Conservation (phyloP, 495 filamentous ascomycete genomes). For the Astrocystis sublimbata region DNA sequence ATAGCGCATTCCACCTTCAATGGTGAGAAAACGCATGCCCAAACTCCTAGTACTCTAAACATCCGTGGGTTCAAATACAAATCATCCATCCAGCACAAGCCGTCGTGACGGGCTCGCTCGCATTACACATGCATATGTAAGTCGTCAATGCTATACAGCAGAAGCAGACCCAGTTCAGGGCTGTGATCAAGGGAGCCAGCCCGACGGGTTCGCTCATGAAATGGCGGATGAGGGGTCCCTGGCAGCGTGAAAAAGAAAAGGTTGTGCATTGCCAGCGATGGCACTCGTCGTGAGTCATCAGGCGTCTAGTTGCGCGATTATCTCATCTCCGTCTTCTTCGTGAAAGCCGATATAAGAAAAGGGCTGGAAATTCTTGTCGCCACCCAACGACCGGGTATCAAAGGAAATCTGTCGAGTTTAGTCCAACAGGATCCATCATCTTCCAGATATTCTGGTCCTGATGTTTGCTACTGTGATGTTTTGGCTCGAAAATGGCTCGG, state of each 20-base stretch:
- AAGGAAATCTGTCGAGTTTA: neutral
- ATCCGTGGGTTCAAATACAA: neutral
- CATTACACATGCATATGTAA: neutral
- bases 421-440: neutral
- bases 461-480: neutral
- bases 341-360: neutral
- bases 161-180: neutral
- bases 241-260: neutral
- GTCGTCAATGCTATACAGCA: conserved; percentile 13
- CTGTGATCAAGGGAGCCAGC: neutral
- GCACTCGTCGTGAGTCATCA: neutral
- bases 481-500: conserved; percentile 6
- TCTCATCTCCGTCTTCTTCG: neutral
- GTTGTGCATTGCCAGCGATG: neutral
- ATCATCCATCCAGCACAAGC: neutral
- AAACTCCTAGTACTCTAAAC: conserved; percentile 7
- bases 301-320: neutral
- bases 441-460: neutral
- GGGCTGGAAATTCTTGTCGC: neutral
- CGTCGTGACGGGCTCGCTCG: neutral
- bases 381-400: neutral
- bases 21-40: neutral
- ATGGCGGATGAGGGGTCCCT: neutral
- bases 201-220: neutral
- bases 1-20: neutral